A percentile compares a stretch with the other conserved stretches of the same genome.
Evolutionary conservation across 2,329 filamentous ascomycete species (phyloP).

Genomic region (Pseudopithomyces chartarum): DNA sequence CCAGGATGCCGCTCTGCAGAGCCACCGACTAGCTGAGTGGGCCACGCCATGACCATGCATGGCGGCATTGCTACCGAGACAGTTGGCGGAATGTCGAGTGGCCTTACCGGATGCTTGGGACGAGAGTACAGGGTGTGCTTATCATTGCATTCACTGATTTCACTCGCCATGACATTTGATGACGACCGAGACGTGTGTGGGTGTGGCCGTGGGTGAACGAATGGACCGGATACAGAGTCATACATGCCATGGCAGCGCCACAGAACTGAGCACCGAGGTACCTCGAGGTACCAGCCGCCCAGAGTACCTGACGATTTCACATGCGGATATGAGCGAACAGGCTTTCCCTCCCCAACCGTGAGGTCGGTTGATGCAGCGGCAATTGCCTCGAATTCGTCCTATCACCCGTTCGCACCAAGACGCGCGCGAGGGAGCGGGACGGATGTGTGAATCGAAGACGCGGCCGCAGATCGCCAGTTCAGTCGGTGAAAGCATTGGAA

Average conservation of each 20-base stretch:
- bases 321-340: not conserved
- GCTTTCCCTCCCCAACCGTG: not conserved
- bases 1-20: constrained; percentile 9
- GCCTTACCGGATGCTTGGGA: constrained; percentile 34
- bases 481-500: not conserved
- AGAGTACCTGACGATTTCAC: not conserved
- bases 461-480: not conserved
- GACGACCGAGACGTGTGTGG: not conserved
- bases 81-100: constrained; percentile 33
- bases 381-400: not conserved
- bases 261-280: not conserved
- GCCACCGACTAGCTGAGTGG: constrained; percentile 8
- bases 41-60: constrained; percentile 32
- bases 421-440: not conserved
- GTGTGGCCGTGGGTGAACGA: not conserved
- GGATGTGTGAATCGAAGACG: constrained; percentile 1
- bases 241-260: not conserved
- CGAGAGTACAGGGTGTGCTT: constrained; percentile 33
- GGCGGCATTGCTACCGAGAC: constrained; percentile 36
- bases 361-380: not conserved
- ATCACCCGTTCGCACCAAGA: not conserved
- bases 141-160: constrained; percentile 26
- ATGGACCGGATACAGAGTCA: not conserved
- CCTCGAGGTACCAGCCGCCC: not conserved
- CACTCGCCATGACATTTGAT: constrained; percentile 4